Base-by-base conservation (phyloP, 352 stramenopile species). In the Globisporangium echinulatum region DNA sequence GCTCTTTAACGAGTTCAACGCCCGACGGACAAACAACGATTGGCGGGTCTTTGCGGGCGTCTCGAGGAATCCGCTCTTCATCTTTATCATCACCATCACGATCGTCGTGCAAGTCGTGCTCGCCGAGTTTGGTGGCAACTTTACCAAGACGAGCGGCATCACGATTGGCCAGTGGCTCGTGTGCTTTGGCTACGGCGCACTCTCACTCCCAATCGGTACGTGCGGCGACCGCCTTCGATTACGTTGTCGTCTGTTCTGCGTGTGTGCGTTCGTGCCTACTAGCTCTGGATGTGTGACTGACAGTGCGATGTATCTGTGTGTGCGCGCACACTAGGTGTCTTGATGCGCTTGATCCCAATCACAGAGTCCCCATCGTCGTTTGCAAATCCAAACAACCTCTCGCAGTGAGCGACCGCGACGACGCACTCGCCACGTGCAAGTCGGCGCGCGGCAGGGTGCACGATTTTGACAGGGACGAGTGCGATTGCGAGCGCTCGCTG, bases 31-130 rank as follows among this genome's bases (percentile, higher is more conserved):
- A 59, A 93, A 97, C 70, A 96, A 98, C 67, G 83, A 97, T 61
- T 98, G 94, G 85, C 97, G 94, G 47, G 86, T 99, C 17, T 98
- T 99, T 72, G 73, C 66, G 5, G 94, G 94, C 43, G 78, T 99
- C 11, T 49, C 87, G 33, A 75, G 71, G 8, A 99, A 99, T 73
- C 65, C 68, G 5, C 78, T 99, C 4, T 99, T 99, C 72, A 75
- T 97, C 36, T 68, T 71, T 25, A 97, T 99, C 56, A 85, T 98
- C 42, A 2, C 94, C 15, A 67, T 88, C 44, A 99, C 96, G 11
- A 66, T 98, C 7, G 56, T 95, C n/a, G 73, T 98, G 7, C 97
- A 99, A 77, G 72, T 98, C 47, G 58, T 99, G 15, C 93, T 99
- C 52, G 94, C 98, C 47, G 75, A 99, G 69, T 96, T 97, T 53